Percentiles rank a stretch among this genome's conserved stretches.
Conservation (phyloP, 2,329 filamentous ascomycete genomes). For the Capronia americana region DNA sequence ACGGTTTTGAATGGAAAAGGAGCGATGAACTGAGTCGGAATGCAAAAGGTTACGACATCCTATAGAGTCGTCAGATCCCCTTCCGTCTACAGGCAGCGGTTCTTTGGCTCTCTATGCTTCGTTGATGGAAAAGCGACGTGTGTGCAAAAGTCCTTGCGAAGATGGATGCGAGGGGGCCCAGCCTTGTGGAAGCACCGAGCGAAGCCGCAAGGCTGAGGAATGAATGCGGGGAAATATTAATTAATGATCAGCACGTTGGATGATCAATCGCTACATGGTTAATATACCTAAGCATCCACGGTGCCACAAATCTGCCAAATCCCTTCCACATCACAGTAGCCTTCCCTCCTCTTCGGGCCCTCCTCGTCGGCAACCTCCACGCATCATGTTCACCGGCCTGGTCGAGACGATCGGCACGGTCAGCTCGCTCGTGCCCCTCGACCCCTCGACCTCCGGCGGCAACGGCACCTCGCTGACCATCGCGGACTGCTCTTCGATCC, state of each 20-base stretch:
- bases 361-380: neutral
- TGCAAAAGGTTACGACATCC: neutral
- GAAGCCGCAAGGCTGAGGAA: neutral
- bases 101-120: too few relatives aligned
- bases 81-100: neutral
- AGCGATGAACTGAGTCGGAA: neutral
- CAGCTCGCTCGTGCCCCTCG: constrained; percentile 78
- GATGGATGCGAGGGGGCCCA: neutral
- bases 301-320: neutral
- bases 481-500: constrained; percentile 73
- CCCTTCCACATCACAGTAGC: neutral
- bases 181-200: neutral
- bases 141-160: too few relatives aligned
- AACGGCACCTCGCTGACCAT: constrained; percentile 93
- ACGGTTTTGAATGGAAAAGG: neutral
- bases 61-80: neutral
- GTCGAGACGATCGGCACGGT: constrained; percentile 92
- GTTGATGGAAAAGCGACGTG: neutral
- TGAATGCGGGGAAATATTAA: constrained; percentile 2
- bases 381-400: constrained; percentile 90
- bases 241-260: neutral
- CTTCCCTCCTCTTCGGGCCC: neutral
- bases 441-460: constrained; percentile 71
- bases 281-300: neutral
- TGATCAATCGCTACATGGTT: neutral